These are phyloP conservation scores for Nothophaeocryptopus gaeumannii DNA, from an alignment of 2,329 filamentous ascomycete species.

Conservation along the genomic window DNA sequence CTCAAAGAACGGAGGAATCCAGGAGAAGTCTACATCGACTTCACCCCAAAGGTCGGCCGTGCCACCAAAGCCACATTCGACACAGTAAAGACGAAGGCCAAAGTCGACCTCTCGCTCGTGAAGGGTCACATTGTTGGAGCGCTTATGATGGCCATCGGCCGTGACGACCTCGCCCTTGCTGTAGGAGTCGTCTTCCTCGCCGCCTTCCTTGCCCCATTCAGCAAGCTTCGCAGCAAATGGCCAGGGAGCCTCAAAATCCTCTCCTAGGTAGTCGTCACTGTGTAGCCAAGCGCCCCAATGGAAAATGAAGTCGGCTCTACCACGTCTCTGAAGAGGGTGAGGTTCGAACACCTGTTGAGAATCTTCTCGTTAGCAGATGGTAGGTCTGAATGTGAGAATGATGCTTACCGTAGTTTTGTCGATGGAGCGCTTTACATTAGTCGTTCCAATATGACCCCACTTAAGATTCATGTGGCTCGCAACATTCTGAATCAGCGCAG, in stretches of 20 bases:
- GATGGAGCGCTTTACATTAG: too few relatives aligned
- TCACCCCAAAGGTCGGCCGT: not conserved
- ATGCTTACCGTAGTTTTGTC: too few relatives aligned
- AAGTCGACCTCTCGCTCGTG: not conserved
- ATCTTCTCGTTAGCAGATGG: too few relatives aligned
- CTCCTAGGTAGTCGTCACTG: not conserved
- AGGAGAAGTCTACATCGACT: not conserved
- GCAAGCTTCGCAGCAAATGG: conserved; percentile 1
- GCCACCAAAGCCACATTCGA: conserved; percentile 1
- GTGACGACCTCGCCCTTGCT: conserved; percentile 5
- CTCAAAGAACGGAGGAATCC: not conserved
- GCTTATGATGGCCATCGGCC: conserved; percentile 1
- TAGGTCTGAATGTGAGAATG: too few relatives aligned
- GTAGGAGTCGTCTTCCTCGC: conserved; percentile 6
- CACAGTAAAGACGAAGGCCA: not conserved
- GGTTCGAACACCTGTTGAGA: conserved; percentile 5
- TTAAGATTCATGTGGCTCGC: too few relatives aligned
- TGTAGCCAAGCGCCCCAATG: conserved; percentile 2
- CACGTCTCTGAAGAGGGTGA: conserved; percentile 1
- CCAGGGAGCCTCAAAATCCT: conserved; percentile 8
- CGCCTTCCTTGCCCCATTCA: conserved; percentile 2
- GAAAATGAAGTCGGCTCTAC: not conserved
- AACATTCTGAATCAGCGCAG: too few relatives aligned
- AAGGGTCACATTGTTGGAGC: conserved; percentile 1
- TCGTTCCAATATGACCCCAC: too few relatives aligned